Percentiles rank a stretch among this genome's conserved stretches.
Conservation (phyloP, 441 rosid genomes). For the Gossypium aridum region DNA sequence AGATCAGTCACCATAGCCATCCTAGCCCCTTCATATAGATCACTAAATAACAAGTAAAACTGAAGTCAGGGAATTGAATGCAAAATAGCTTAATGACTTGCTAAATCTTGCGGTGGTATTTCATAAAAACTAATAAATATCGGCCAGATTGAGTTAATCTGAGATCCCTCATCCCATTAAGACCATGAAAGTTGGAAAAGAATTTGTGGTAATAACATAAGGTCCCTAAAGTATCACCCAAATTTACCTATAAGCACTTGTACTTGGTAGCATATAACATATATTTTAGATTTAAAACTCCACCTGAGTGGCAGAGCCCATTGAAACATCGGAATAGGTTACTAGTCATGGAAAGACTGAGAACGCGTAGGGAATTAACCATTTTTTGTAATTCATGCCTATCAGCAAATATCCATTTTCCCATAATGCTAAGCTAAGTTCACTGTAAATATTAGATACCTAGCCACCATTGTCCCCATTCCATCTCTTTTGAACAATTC, state of each 20-base stretch:
- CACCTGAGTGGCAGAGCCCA: not conserved
- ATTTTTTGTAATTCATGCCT: not conserved
- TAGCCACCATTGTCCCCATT: slow-evolving; percentile 98
- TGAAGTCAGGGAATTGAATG: not conserved
- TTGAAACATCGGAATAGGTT: not conserved
- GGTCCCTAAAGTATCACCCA: not conserved
- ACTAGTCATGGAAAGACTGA: not conserved
- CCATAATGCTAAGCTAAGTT: not conserved
- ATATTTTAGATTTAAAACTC: not conserved
- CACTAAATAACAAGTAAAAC: not conserved
- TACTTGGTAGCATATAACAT: not conserved
- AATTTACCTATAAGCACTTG: slow-evolving; percentile 9
- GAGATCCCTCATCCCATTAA: not conserved
- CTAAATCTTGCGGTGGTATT: not conserved
- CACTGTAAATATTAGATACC: slow-evolving; percentile 39
- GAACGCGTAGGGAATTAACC: not conserved
- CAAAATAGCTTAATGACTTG: not conserved
- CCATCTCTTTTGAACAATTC: slow-evolving; percentile 97
- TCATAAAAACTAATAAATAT: not conserved
- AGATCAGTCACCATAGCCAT: slow-evolving; percentile 65
- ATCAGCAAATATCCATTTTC: not conserved
- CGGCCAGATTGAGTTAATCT: not conserved
- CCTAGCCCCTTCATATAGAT: slow-evolving; percentile 44
- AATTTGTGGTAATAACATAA: not conserved
- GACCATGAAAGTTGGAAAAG: not conserved